phyloP scores from a whole-genome alignment of 345 rosid species.

The Angophora floribunda region DNA sequence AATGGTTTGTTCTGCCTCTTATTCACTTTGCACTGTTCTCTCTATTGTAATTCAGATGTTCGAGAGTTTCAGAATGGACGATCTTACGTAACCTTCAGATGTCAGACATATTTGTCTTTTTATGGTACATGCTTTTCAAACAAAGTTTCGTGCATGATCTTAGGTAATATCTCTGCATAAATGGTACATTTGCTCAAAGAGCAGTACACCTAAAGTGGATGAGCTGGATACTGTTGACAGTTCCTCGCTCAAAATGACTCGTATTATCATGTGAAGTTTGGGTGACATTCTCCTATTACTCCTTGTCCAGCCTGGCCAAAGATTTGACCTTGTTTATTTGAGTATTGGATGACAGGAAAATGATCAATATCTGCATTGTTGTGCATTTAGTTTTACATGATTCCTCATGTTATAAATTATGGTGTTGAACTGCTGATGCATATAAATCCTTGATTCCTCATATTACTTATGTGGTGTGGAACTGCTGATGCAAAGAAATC shows the following conservation, averaged over 20 bases:
- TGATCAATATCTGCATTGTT: not conserved
- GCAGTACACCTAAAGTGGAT: not conserved
- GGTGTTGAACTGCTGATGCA: not conserved
- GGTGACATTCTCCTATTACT: not conserved
- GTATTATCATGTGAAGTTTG: not conserved
- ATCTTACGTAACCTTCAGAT: not conserved
- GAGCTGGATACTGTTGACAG: not conserved
- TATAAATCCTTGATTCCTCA: not conserved
- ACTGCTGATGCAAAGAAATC: not conserved
- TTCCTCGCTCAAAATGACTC: not conserved
- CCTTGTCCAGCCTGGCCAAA: not conserved
- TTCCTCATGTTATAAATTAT: not conserved
- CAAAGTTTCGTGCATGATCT: not conserved
- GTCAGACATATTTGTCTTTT: not conserved
- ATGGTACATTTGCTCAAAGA: not conserved
- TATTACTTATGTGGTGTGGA: not conserved
- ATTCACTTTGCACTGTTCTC: not conserved
- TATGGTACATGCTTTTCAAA: not conserved
- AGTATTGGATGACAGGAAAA: not conserved
- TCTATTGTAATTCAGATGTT: not conserved
- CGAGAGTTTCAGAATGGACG: not conserved
- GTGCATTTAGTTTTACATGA: not conserved
- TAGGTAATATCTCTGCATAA: not conserved
- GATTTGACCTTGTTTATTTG: not conserved
- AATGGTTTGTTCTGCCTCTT: conserved; percentile 39